These are phyloP conservation scores for Wickerhamomyces rabaulensis DNA, from an alignment of 805 yeast species.

Conservation along the genomic window DNA sequence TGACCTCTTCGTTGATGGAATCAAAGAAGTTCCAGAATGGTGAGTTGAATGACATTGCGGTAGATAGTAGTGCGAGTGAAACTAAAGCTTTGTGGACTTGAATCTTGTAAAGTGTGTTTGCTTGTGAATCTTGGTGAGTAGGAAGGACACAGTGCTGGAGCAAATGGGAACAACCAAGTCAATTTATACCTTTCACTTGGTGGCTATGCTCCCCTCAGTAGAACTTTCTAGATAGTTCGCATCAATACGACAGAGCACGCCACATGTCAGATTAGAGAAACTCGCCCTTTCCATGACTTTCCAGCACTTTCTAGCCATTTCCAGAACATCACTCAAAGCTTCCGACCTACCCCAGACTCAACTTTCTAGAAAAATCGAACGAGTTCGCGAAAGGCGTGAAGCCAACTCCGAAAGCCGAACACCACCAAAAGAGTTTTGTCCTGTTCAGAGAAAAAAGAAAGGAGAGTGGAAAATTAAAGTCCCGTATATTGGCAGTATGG, in stretches of 20 bases:
- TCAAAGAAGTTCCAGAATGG: slow-evolving; percentile 43
- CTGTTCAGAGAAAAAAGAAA: too few relatives aligned
- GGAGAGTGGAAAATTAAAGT: too few relatives aligned
- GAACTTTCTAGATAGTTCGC: not conserved
- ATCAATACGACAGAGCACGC: too few relatives aligned
- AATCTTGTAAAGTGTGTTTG: not conserved
- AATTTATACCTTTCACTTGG: not conserved
- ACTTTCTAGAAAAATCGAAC: not conserved
- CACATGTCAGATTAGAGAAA: too few relatives aligned
- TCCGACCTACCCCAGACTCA: too few relatives aligned
- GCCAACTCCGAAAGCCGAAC: too few relatives aligned
- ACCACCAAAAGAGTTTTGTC: too few relatives aligned
- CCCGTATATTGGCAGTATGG: too few relatives aligned
- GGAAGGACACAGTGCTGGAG: not conserved
- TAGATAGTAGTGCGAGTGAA: not conserved
- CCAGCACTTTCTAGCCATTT: not conserved
- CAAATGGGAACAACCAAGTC: not conserved
- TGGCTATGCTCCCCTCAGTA: not conserved
- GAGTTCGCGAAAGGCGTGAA: not conserved
- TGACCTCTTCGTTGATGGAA: slow-evolving; percentile 36
- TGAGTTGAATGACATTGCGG: slow-evolving; percentile 26
- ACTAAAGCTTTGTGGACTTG: not conserved
- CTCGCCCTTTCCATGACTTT: not conserved
- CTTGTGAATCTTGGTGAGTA: not conserved
- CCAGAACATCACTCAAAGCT: not conserved